Evolutionary conservation across 2,329 filamentous ascomycete species (phyloP).

Genomic region (Beauveria sp.): DNA sequence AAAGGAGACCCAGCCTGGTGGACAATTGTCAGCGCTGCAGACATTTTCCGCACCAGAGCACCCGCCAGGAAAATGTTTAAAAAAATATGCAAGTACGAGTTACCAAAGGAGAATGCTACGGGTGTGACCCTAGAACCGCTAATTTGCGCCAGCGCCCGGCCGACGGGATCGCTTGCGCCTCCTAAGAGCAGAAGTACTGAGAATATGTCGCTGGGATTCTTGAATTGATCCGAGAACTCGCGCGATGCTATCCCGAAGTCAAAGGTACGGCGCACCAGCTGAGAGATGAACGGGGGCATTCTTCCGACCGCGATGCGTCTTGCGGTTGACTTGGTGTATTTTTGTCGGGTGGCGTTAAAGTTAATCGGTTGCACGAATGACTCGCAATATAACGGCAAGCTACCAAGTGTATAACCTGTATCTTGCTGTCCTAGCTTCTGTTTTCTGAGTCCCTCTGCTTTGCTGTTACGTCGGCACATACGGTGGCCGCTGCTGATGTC

Average conservation of each 20-base stretch:
- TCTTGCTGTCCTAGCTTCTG: too few species aligned
- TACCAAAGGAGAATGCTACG: slow-evolving; percentile 17
- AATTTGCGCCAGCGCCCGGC: slow-evolving; percentile 24
- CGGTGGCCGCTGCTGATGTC: too few species aligned
- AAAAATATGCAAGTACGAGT: background rate
- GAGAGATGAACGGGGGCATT: too few species aligned
- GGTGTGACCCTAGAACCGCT: slow-evolving; percentile 19
- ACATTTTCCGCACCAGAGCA: too few species aligned
- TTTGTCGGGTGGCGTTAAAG: too few species aligned
- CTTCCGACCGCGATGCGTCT: too few species aligned
- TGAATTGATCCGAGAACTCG: slow-evolving; percentile 7
- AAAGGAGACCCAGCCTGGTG: slow-evolving; percentile 20
- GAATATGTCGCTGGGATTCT: slow-evolving; percentile 17
- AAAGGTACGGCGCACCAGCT: background rate
- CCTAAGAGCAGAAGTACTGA: slow-evolving; percentile 27
- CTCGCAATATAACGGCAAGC: too few species aligned
- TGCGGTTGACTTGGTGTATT: too few species aligned
- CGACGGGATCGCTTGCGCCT: slow-evolving; percentile 22
- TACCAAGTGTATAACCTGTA: too few species aligned
- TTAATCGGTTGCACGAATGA: too few species aligned
- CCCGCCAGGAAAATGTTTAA: background rate
- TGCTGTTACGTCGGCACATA: too few species aligned
- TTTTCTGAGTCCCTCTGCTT: too few species aligned
- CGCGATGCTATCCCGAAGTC: background rate
- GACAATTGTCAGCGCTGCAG: background rate